These are phyloP conservation scores for Penstemon barbatus DNA, from an alignment of 257 asterid species.

Conservation along the genomic window DNA sequence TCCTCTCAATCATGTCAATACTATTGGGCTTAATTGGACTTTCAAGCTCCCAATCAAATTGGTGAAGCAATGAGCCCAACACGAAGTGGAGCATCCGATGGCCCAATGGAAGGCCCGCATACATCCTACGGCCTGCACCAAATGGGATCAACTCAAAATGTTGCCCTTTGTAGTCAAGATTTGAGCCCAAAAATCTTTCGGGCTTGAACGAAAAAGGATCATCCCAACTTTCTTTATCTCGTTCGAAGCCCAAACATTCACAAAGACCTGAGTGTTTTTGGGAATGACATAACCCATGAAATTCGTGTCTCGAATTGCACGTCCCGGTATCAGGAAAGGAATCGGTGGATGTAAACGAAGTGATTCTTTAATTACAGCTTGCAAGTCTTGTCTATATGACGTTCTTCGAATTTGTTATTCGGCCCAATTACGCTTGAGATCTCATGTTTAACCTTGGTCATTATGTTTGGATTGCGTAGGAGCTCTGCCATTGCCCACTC, in stretches of 20 bases:
- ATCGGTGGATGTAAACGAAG: conserved; percentile 51
- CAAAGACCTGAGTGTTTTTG: conserved; percentile 41
- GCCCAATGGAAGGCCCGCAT: conserved; percentile 53
- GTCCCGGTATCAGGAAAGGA: conserved; percentile 47
- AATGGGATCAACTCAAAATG: conserved; percentile 54
- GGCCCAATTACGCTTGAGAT: conserved; percentile 31
- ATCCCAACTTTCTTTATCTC: conserved; percentile 52
- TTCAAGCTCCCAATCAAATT: conserved; percentile 53
- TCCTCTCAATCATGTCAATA: conserved; percentile 45
- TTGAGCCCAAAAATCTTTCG: conserved; percentile 46
- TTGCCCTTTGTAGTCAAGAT: conserved; percentile 50
- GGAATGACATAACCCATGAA: conserved; percentile 48
- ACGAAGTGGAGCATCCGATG: conserved; percentile 56
- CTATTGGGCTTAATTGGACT: background rate
- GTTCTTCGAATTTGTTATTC: conserved; percentile 31
- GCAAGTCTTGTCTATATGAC: conserved; percentile 40
- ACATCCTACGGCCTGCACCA: conserved; percentile 62
- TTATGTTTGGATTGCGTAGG: conserved; percentile 35
- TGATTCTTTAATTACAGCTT: conserved; percentile 56
- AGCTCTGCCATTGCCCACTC: conserved; percentile 59
- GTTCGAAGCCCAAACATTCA: conserved; percentile 55
- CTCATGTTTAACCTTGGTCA: conserved; percentile 38
- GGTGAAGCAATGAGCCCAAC: conserved; percentile 53
- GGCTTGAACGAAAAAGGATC: conserved; percentile 46
- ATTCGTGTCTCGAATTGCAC: conserved; percentile 32